Conservation (phyloP, 163 green algal species). For the Chlorella variabilis region DNA sequence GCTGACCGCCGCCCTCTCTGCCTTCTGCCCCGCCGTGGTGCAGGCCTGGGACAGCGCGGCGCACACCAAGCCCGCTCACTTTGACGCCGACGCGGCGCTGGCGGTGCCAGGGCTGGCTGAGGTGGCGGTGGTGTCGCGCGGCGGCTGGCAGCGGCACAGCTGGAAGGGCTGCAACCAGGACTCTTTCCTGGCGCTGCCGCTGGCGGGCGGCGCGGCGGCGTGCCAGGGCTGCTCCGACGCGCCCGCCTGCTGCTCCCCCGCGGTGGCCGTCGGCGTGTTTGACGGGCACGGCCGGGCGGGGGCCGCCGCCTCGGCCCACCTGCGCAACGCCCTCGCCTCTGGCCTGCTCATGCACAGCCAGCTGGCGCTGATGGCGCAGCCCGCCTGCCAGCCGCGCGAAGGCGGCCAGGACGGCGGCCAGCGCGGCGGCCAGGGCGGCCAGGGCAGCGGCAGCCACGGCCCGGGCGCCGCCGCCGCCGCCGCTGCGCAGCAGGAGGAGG, state of each 20-base stretch:
- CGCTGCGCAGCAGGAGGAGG: not conserved
- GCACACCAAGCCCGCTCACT: constrained; percentile 14
- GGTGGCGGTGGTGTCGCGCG: constrained; percentile 34
- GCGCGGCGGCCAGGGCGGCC: not conserved
- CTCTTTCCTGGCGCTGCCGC: constrained; percentile 23
- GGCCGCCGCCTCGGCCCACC: not conserved
- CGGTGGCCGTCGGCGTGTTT: constrained; percentile 34
- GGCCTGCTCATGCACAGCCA: constrained; percentile 11
- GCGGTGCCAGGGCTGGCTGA: constrained; percentile 18
- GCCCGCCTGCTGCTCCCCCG: not conserved
- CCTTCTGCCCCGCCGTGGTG: not conserved
- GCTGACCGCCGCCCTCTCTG: too few species aligned
- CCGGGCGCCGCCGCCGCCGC: not conserved
- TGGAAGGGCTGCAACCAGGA: constrained; percentile 50
- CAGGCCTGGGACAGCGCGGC: not conserved
- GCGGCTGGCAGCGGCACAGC: constrained; percentile 23
- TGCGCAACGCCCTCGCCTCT: constrained; percentile 29
- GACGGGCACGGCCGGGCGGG: constrained; percentile 36
- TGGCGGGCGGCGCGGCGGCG: not conserved
- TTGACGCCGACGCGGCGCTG: constrained; percentile 17
- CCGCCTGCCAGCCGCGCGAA: constrained; percentile 9
- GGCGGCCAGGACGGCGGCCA: not conserved
- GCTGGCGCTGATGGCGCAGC: not conserved
- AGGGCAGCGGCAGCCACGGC: not conserved
- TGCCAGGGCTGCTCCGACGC: not conserved